Conservation (phyloP, 257 asterid species). For the Solanum pennellii region DNA sequence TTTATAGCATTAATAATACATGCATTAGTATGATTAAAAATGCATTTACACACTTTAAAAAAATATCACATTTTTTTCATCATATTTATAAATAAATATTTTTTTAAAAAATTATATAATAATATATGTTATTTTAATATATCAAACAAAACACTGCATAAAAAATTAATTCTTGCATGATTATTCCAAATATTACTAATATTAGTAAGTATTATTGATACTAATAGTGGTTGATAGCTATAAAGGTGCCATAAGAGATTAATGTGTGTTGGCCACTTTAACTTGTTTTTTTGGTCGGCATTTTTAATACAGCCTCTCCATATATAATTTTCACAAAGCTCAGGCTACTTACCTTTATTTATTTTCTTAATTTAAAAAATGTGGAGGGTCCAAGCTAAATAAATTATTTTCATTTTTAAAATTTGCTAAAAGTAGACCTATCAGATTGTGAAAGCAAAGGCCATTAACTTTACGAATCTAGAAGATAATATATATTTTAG, state of each 20-base stretch:
- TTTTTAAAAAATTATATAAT: fast-evolving
- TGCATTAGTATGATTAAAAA: too few species aligned
- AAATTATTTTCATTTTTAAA: not conserved
- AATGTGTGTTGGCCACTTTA: constrained; percentile 18
- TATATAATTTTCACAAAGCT: not conserved
- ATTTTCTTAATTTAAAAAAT: not conserved
- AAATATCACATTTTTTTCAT: too few species aligned
- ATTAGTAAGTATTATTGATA: not conserved
- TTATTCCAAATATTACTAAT: not conserved
- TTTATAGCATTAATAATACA: too few species aligned
- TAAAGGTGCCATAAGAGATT: not conserved
- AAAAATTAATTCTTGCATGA: too few species aligned
- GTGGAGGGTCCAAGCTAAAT: not conserved
- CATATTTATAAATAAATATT: too few species aligned
- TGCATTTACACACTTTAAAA: too few species aligned
- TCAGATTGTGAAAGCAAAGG: not conserved
- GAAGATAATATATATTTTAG: not conserved
- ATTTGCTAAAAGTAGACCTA: not conserved
- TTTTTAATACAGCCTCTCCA: constrained; percentile 13
- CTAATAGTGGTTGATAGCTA: not conserved
- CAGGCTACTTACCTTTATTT: not conserved
- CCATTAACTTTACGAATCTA: not conserved
- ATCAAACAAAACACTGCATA: not conserved
- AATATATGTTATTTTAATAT: too few species aligned
- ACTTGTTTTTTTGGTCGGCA: constrained; percentile 11